A percentile compares a stretch with the other conserved stretches of the same genome.
These are phyloP conservation scores for Panicum virgatum DNA, from an alignment of 202 grass and related monocot species.

Conservation along the genomic window DNA sequence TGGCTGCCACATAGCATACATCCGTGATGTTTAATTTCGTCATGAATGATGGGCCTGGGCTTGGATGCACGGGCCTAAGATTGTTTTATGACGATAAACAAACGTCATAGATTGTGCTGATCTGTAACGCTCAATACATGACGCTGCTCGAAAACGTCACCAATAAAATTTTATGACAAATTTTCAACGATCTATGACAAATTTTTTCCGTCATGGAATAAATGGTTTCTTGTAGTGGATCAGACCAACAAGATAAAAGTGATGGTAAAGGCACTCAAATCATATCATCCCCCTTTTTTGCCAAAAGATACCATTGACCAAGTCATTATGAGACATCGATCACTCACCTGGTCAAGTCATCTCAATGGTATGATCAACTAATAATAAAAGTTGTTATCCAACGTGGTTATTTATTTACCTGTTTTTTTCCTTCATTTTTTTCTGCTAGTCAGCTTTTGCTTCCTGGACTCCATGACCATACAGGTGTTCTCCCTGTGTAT, in stretches of 20 bases:
- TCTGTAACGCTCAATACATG: too few relatives aligned
- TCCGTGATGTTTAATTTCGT: too few relatives aligned
- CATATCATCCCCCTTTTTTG: not conserved
- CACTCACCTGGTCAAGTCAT: not conserved
- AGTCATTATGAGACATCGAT: not conserved
- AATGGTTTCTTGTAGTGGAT: too few relatives aligned
- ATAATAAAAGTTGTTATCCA: not conserved
- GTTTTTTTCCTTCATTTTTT: not conserved
- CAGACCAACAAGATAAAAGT: constrained; percentile 21
- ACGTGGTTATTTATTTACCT: not conserved
- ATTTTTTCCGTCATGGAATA: too few relatives aligned
- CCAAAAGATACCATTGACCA: not conserved
- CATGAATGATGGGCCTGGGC: too few relatives aligned
- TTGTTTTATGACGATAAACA: too few relatives aligned
- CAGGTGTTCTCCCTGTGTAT: not conserved
- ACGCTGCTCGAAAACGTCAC: too few relatives aligned
- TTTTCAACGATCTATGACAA: too few relatives aligned
- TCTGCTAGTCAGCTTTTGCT: not conserved
- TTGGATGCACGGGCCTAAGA: too few relatives aligned
- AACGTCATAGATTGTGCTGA: too few relatives aligned
- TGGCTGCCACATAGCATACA: too few relatives aligned
- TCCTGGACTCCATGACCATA: constrained; percentile 1
- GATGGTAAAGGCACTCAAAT: constrained; percentile 9
- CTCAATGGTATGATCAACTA: not conserved
- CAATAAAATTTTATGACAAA: too few relatives aligned